These are phyloP conservation scores for Phytophthora ramorum DNA, from an alignment of 352 stramenopile species.

Conservation along the genomic window DNA sequence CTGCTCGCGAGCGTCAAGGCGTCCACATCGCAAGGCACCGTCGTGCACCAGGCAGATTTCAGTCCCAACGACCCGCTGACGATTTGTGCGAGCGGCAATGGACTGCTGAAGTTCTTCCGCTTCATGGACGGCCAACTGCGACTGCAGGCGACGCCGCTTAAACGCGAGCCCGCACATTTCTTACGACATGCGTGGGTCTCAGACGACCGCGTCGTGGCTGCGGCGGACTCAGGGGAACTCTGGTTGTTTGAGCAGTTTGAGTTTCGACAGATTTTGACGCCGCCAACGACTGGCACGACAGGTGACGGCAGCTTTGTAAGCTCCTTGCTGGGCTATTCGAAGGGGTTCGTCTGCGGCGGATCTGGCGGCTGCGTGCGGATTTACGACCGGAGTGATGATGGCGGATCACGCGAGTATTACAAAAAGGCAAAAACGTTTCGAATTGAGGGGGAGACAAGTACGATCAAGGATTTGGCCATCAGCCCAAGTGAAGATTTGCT, in stretches of 20 bases:
- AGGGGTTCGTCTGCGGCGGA: conserved; percentile 88
- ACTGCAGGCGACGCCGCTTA: conserved; percentile 70
- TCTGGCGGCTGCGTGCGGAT: conserved; percentile 80
- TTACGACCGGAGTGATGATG: conserved; percentile 88
- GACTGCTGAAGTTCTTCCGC: conserved; percentile 91
- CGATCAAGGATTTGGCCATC: conserved; percentile 86
- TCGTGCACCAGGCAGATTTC: conserved; percentile 90
- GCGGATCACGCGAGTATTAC: conserved; percentile 83
- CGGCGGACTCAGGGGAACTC: conserved; percentile 89
- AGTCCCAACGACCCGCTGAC: conserved; percentile 85
- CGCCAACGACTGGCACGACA: conserved; percentile 37
- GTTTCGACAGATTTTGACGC: conserved; percentile 86
- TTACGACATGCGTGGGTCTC: conserved; percentile 92
- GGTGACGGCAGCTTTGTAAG: conserved; percentile 84
- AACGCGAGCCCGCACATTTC: conserved; percentile 88
- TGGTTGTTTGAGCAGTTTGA: conserved; percentile 95
- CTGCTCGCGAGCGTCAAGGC: conserved; percentile 78
- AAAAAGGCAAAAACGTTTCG: conserved; percentile 91
- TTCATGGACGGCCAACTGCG: conserved; percentile 86
- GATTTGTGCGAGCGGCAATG: conserved; percentile 90
- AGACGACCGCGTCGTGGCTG: conserved; percentile 91
- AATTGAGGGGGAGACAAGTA: conserved; percentile 84
- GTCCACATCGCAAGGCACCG: conserved; percentile 67
- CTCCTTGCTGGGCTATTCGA: conserved; percentile 90
- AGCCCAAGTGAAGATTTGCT: conserved; percentile 91